These are phyloP conservation scores for Talaromyces sp. DNA, from an alignment of 2,329 filamentous ascomycete species.

Conservation along the genomic window DNA sequence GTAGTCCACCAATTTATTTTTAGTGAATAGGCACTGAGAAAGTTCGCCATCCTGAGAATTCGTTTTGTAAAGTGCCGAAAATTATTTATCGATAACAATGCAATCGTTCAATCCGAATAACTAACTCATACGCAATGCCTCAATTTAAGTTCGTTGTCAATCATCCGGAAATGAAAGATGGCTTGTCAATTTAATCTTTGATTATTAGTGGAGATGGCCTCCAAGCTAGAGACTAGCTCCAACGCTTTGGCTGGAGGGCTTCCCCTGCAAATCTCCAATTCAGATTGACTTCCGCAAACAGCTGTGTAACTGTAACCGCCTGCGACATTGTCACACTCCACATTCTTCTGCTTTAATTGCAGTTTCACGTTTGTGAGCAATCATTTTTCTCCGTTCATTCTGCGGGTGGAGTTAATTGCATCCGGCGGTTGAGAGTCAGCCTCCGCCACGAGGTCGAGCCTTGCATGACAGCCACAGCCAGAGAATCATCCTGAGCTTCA, in stretches of 20 bases:
- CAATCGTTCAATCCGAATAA: too few species aligned
- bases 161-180: too few species aligned
- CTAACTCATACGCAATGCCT: too few species aligned
- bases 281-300: constrained; percentile 3
- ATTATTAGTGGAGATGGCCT: neutral
- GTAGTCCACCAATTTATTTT: neutral
- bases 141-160: too few species aligned
- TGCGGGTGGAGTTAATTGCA: neutral
- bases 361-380: neutral
- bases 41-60: too few species aligned
- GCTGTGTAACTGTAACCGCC: neutral
- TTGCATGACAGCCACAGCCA: constrained; percentile 5
- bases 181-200: neutral
- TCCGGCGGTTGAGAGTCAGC: neutral
- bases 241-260: neutral
- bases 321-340: neutral
- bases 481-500: neutral
- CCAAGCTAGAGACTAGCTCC: neutral
- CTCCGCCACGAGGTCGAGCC: constrained; percentile 12
- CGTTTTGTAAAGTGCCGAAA: too few species aligned
- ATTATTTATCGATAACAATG: too few species aligned
- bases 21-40: too few species aligned
- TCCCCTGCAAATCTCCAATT: neutral
- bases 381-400: neutral
- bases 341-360: neutral